Evolutionary conservation across 352 stramenopile species (phyloP).

Genomic region (Phytophthora multivora): DNA sequence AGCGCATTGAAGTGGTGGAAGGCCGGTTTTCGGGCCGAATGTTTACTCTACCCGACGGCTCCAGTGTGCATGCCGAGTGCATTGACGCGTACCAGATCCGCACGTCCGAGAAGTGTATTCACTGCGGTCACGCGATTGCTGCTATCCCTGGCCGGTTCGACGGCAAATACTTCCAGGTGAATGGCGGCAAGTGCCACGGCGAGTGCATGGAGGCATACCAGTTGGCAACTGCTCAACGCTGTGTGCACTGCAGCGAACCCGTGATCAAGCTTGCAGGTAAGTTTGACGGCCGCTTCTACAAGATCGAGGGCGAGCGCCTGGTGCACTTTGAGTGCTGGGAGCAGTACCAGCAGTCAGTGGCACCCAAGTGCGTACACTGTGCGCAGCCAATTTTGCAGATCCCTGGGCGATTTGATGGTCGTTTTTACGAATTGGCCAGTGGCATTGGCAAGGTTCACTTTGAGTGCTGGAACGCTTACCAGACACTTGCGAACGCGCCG

Average conservation of each 20-base stretch:
- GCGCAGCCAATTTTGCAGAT: slow-evolving; percentile 74
- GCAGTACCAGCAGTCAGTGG: slow-evolving; percentile 68
- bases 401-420: slow-evolving; percentile 72
- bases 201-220: slow-evolving; percentile 87
- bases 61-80: slow-evolving; percentile 80
- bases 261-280: slow-evolving; percentile 71
- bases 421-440: slow-evolving; percentile 84
- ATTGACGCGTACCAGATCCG: slow-evolving; percentile 88
- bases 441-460: slow-evolving; percentile 85
- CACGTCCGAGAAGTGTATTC: slow-evolving; percentile 78
- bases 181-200: slow-evolving; percentile 73
- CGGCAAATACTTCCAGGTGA: slow-evolving; percentile 82
- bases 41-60: slow-evolving; percentile 79
- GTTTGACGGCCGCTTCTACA: slow-evolving; percentile 89
- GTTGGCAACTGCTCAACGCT: slow-evolving; percentile 72
- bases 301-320: slow-evolving; percentile 67
- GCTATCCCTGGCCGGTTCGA: slow-evolving; percentile 78
- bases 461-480: slow-evolving; percentile 85
- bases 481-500: slow-evolving; percentile 39
- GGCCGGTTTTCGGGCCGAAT: slow-evolving; percentile 79
- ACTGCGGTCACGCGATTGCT: slow-evolving; percentile 80
- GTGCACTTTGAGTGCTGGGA: slow-evolving; percentile 91
- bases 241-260: slow-evolving; percentile 68
- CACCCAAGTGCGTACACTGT: slow-evolving; percentile 85
- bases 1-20: slow-evolving; percentile 79